phyloP scores from a whole-genome alignment of 2,329 filamentous ascomycete species.

The Zasmidium citrigriseum region DNA sequence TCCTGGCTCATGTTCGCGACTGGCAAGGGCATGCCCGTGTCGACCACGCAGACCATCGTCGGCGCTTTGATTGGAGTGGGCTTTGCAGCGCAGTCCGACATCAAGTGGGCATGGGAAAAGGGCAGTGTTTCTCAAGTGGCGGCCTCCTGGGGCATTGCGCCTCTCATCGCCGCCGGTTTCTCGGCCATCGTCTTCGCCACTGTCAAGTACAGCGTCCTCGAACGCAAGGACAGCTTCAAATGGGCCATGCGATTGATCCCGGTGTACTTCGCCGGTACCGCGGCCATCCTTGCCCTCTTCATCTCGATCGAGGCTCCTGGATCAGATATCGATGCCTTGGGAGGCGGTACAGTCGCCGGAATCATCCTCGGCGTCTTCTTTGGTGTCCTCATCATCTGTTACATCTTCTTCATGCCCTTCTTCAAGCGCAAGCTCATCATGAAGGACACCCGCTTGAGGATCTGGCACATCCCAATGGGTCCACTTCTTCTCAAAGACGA shows the following conservation, averaged over 20 bases:
- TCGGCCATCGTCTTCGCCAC: constrained; percentile 49
- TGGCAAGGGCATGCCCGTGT: constrained; percentile 55
- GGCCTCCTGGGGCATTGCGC: constrained; percentile 49
- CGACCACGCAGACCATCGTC: constrained; percentile 58
- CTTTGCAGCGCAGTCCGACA: constrained; percentile 25
- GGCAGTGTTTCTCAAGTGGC: constrained; percentile 64
- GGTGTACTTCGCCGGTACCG: constrained; percentile 48
- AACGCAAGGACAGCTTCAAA: constrained; percentile 49
- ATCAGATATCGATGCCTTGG: constrained; percentile 47
- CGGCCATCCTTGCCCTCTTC: constrained; percentile 54
- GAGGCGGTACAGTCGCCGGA: constrained; percentile 47
- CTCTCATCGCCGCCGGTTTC: constrained; percentile 47
- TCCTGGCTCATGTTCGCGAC: constrained; percentile 58
- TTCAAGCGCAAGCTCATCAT: constrained; percentile 60
- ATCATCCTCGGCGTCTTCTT: constrained; percentile 57
- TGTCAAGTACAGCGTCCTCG: constrained; percentile 51
- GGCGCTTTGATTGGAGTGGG: constrained; percentile 51
- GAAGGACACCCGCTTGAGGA: constrained; percentile 62
- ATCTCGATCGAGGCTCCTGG: constrained; percentile 55
- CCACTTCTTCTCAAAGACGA: constrained; percentile 29
- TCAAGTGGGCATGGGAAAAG: constrained; percentile 39
- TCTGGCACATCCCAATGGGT: constrained; percentile 57
- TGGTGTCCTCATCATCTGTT: constrained; percentile 51
- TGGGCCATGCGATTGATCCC: constrained; percentile 52
- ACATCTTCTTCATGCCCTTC: constrained; percentile 60